These are phyloP conservation scores for Alternaria alternata DNA, from an alignment of 2,329 filamentous ascomycete species.

Conservation along the genomic window DNA sequence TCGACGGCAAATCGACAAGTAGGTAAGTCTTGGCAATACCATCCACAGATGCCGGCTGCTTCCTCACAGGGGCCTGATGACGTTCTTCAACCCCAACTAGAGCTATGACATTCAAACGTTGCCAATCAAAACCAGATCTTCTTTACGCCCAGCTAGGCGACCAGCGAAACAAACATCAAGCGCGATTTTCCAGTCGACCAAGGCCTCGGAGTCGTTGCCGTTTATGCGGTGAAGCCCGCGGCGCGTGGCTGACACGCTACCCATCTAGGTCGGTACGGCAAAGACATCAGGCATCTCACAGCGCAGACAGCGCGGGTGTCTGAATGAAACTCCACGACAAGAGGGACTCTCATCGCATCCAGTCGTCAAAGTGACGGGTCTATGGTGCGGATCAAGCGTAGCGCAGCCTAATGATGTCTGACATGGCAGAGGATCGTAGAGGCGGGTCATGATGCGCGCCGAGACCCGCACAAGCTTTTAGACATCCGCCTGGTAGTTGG, in stretches of 20 bases:
- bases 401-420: conserved; percentile 12
- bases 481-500: conserved; percentile 11
- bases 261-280: background rate
- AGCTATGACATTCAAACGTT: background rate
- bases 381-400: conserved; percentile 16
- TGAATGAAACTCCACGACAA: conserved; percentile 14
- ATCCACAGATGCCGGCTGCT: conserved; percentile 8
- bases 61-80: conserved; percentile 15
- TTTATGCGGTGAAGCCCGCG: conserved; percentile 1
- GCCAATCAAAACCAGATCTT: background rate
- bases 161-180: background rate
- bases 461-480: conserved; percentile 21
- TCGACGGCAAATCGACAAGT: conserved; percentile 3
- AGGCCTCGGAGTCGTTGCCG: background rate
- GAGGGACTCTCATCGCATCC: conserved; percentile 11
- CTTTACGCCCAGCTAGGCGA: conserved; percentile 2
- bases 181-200: background rate
- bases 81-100: conserved; percentile 6
- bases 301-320: conserved; percentile 11
- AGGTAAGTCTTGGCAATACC: conserved; percentile 14
- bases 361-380: conserved; percentile 8
- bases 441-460: conserved; percentile 21
- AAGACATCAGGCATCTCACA: conserved; percentile 2
- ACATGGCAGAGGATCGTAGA: conserved; percentile 6
- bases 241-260: conserved; percentile 2